These are phyloP conservation scores for Yueomyces sp. DNA, from an alignment of 805 yeast genomes.

Conservation along the genomic window DNA sequence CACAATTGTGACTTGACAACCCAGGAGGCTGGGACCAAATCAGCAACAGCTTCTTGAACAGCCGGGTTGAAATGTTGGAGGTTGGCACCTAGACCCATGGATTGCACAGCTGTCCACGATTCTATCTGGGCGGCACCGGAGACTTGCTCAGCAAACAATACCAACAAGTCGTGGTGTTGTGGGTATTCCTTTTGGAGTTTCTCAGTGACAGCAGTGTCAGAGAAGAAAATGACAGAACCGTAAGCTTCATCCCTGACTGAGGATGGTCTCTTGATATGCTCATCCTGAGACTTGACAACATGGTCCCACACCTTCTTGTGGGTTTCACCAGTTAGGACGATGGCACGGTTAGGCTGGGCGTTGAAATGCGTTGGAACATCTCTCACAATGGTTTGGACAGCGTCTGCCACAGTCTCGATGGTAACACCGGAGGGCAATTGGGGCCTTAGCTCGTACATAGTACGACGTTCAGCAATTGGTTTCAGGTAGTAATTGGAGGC, in stretches of 20 bases:
- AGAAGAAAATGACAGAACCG: slow-evolving; percentile 38
- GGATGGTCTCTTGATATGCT: slow-evolving; percentile 26
- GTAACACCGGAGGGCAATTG: slow-evolving; percentile 30
- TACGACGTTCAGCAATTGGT: slow-evolving; percentile 31
- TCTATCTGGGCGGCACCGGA: slow-evolving; percentile 38
- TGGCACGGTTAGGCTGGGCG: slow-evolving; percentile 37
- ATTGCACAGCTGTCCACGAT: slow-evolving; percentile 35
- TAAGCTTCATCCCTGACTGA: slow-evolving; percentile 33
- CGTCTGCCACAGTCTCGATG: slow-evolving; percentile 26
- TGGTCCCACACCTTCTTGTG: slow-evolving; percentile 35
- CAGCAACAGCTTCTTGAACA: slow-evolving; percentile 28
- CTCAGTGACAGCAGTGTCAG: slow-evolving; percentile 29
- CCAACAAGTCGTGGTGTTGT: slow-evolving; percentile 31
- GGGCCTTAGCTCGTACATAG: slow-evolving; percentile 33
- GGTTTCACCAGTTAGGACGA: slow-evolving; percentile 32
- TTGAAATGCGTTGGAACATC: slow-evolving; percentile 40
- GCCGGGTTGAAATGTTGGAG: slow-evolving; percentile 40
- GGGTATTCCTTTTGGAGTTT: slow-evolving; percentile 31
- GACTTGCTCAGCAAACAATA: slow-evolving; percentile 34
- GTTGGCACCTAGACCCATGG: slow-evolving; percentile 35
- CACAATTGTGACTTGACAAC: slow-evolving; percentile 36
- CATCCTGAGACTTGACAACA: slow-evolving; percentile 23
- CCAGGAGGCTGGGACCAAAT: slow-evolving; percentile 31
- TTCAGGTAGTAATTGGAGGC: slow-evolving; percentile 12
- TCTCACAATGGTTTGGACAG: slow-evolving; percentile 33